Conservation (phyloP, 1,139 yeast genomes). For the Ogataea hybrid region DNA sequence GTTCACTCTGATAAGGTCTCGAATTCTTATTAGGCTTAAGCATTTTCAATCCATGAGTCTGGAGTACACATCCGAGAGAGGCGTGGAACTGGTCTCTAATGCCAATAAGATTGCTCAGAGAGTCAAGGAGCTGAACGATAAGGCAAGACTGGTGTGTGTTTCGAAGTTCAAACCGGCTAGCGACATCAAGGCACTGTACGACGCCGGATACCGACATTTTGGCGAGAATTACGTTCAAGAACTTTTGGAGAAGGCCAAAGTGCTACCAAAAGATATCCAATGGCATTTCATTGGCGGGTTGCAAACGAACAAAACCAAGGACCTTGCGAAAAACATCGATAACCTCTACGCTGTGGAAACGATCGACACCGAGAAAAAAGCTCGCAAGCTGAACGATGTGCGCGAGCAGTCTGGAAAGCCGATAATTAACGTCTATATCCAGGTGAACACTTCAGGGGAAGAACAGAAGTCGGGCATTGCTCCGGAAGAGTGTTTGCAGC, state of each 20-base stretch:
- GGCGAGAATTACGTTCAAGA: conserved; percentile 99
- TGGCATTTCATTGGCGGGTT: conserved; percentile 98
- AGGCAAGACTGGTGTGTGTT: conserved; percentile 43
- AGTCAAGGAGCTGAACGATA: conserved; percentile 21
- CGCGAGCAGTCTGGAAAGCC: conserved; percentile 43
- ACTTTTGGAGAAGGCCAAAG: conserved; percentile 63
- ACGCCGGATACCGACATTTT: conserved; percentile 83
- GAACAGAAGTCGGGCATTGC: conserved; percentile 80
- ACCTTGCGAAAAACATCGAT: conserved; percentile 65
- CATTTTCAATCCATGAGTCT: conserved; percentile 25
- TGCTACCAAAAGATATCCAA: conserved; percentile 78
- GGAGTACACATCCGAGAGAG: conserved; percentile 24
- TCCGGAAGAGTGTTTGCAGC: conserved; percentile 39
- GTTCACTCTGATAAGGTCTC: conserved; percentile 8
- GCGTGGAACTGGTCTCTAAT: conserved; percentile 24
- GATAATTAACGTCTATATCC: conserved; percentile 63
- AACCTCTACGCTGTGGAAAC: conserved; percentile 86
- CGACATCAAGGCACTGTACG: conserved; percentile 77
- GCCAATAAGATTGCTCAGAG: conserved; percentile 23
- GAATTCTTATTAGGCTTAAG: conserved; percentile 1
- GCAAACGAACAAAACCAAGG: conserved; percentile 88
- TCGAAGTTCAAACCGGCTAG: conserved; percentile 88
- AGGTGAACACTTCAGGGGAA: conserved; percentile 88
- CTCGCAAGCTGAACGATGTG: conserved; percentile 70
- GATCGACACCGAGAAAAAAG: conserved; percentile 78